Evolutionary conservation across 2,329 filamentous ascomycete genomes (phyloP), one percentile per base, ranked within the genome.

Genomic region (Akanthomyces muscarius): DNA sequence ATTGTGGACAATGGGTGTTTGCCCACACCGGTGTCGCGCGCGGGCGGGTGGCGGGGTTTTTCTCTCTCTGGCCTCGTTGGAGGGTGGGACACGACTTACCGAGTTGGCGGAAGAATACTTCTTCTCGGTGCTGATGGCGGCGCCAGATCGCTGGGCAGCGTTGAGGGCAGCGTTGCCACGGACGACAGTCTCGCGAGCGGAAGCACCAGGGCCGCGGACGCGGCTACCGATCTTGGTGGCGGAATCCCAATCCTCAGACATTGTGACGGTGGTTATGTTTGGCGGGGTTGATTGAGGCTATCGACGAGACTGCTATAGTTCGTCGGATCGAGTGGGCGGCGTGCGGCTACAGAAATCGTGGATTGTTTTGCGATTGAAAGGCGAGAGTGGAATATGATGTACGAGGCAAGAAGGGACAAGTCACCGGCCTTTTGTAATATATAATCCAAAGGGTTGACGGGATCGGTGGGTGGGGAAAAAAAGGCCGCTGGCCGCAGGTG

Each of bases 191-290:
- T 97, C 92, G 70, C 91, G 90, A 69, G 86, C 81, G 62, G 75
- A 77, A 64, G 78, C 83, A 70, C 88, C 89, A 69, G 87, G 84
- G 68, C 86, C 85, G 72, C 87, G 87, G 73, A 85, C 85, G 80
- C 90, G 94, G 86, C 87, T 91, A 73, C 95, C 95, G 74, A 99
- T 98, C 85, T 95, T 96, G 80, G 92, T 96, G 70, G 90, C 87
- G 69, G 80, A 78, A 71, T 97, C 90, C 93, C 94, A 98, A 73
- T 96, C 92, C 60, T 75, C 77, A 70, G 79, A 76, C 85, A 89
- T 86, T 59, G 72, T 87, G 87, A 86, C 84, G 69, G 70, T 77
- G 70, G 73, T 62, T 30, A 4, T 53, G 65, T 67, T 69, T 64
- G 47, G 56, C 60, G 63, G 62, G 42, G 61, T 64, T 52, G 61